A percentile compares a stretch with the other conserved stretches of the same genome.
Conservation (phyloP, 2,329 filamentous ascomycete species). For the Arthrinium puccinioides region DNA sequence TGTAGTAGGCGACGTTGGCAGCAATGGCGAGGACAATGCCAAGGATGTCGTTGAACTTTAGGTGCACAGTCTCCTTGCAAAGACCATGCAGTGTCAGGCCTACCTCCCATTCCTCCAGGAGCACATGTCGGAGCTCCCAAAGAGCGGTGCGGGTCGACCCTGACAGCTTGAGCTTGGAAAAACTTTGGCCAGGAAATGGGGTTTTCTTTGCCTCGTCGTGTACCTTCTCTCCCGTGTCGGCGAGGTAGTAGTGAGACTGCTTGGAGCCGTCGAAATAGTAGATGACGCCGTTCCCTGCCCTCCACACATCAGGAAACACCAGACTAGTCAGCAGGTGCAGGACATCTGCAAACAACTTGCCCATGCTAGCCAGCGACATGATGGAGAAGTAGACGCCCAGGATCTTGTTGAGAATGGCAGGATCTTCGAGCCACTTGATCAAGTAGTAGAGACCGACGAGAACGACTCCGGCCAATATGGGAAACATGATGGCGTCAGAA, state of each 20-base stretch:
- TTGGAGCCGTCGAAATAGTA: slow-evolving; percentile 35
- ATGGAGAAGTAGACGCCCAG: slow-evolving; percentile 77
- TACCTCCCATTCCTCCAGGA: slow-evolving; percentile 45
- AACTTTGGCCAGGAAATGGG: slow-evolving; percentile 30
- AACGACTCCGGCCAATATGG: slow-evolving; percentile 65
- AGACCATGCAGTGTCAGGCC: slow-evolving; percentile 44
- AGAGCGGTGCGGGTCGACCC: slow-evolving; percentile 18
- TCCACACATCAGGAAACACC: slow-evolving; percentile 68
- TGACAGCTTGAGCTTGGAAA: slow-evolving; percentile 24
- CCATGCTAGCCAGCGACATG: slow-evolving; percentile 71
- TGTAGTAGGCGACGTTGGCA: slow-evolving; percentile 58
- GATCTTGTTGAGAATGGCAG: slow-evolving; percentile 72
- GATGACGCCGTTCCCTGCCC: slow-evolving; percentile 31
- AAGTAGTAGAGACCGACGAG: slow-evolving; percentile 77
- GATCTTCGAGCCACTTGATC: slow-evolving; percentile 82
- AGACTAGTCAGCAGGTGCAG: slow-evolving; percentile 59
- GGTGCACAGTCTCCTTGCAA: slow-evolving; percentile 35
- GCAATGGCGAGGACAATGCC: slow-evolving; percentile 47
- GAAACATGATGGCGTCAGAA: slow-evolving; percentile 78
- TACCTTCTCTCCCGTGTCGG: slow-evolving; percentile 14
- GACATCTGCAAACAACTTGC: slow-evolving; percentile 65
- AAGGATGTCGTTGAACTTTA: slow-evolving; percentile 51
- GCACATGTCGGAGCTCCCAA: slow-evolving; percentile 45
- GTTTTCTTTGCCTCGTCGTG: slow-evolving; percentile 23
- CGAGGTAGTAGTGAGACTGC: slow-evolving; percentile 27